Base-by-base conservation (phyloP, 257 asterid species). In the Forsythia suspensa region DNA sequence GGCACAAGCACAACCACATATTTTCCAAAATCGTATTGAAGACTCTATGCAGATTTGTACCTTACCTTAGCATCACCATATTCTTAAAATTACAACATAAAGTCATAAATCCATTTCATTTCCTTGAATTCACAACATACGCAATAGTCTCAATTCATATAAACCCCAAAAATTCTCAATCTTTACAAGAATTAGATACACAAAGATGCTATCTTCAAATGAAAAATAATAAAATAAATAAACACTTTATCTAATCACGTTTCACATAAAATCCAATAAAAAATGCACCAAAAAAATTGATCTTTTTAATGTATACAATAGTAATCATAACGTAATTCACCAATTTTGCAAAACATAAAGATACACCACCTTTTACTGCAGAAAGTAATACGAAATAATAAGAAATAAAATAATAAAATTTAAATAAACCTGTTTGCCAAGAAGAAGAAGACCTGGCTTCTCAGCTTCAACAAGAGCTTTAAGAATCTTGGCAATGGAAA, bases 401-500 rank as follows among this genome's bases (percentile, higher is more conserved):
- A 70, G 16, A 5, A 42, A 4, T 42, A 5, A 65, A 12, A 41
- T 46, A 44, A 41, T 21, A 24, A 3, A 70, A 5, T 0, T 44
- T 66, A 71, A 44, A 1, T 34, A 4, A 36, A 95, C 99, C 96
- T 95, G 97, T 80, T 95, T 95, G n/a, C 99, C 99, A 41, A 95
- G 95, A 15, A 95, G 80, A 83, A 95, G 84, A 80, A 95, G 90
- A 2, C 92, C 91, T 4, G 98, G 98, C 76, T 95, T 91, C 86
- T 95, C 99, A 68, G 86, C 71, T 80, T 89, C 93, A 78, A 90
- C 97, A 71, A 95, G 91, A 29, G 97, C 96, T 78, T 77, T 95
- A 46, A 95, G 91, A 87, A 95, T 89, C 91, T 92, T 95, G 9
- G 99, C 99, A 74, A 95, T 83, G 34, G 93, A 89, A 34, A 93